phyloP scores from a whole-genome alignment of 2,329 filamentous ascomycete genomes.

The Cylindrodendrum hubeiense region DNA sequence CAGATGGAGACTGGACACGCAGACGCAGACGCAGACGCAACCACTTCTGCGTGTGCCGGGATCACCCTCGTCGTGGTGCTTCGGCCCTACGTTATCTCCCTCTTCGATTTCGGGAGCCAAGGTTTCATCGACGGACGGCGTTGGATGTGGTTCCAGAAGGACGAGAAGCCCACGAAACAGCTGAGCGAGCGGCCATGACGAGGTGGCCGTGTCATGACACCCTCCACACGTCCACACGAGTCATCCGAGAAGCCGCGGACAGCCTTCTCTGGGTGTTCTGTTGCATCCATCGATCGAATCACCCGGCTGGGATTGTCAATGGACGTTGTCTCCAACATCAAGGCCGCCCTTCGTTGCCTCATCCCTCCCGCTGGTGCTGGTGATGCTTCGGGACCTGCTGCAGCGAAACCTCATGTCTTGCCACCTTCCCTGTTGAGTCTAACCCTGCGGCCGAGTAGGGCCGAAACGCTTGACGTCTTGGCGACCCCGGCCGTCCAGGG shows the following conservation, averaged over 20 bases:
- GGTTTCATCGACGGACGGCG: not conserved
- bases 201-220: not conserved
- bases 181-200: not conserved
- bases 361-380: too few relatives aligned
- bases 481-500: slow-evolving; percentile 2
- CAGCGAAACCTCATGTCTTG: slow-evolving; percentile 1
- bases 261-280: not conserved
- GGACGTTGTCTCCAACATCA: not conserved
- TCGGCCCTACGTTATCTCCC: not conserved
- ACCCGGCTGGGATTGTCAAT: not conserved
- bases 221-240: not conserved
- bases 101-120: not conserved
- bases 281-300: not conserved
- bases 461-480: slow-evolving; percentile 9
- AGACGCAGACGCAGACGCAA: not conserved
- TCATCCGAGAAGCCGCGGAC: not conserved
- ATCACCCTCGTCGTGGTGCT: not conserved
- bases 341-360: too few relatives aligned
- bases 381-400: not conserved
- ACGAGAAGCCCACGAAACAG: not conserved
- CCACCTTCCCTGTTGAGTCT: slow-evolving; percentile 20
- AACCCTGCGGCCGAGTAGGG: slow-evolving; percentile 16
- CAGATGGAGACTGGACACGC: too few relatives aligned
- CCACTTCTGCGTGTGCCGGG: not conserved
- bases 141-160: not conserved